Evolutionary conservation across 2,329 filamentous ascomycete genomes (phyloP).

Genomic region (Alternaria tenuissima): DNA sequence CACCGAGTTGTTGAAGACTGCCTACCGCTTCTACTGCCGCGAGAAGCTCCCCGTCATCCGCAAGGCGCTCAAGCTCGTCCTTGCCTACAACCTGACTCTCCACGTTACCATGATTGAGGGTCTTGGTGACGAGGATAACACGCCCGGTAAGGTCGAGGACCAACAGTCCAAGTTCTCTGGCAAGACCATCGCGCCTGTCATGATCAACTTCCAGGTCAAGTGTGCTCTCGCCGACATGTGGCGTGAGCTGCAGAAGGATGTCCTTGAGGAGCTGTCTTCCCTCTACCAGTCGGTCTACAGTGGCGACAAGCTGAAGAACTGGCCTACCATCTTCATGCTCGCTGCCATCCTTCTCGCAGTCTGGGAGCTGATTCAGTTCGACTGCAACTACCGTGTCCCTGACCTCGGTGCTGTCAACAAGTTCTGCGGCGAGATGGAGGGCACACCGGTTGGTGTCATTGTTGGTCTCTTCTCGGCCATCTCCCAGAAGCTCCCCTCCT

Average conservation of each 20-base stretch:
- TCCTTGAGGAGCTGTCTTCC: constrained; percentile 88
- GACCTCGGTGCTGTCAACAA: constrained; percentile 86
- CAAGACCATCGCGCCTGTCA: constrained; percentile 91
- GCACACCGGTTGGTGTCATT: constrained; percentile 92
- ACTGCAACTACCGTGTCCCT: constrained; percentile 93
- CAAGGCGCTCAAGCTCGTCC: constrained; percentile 92
- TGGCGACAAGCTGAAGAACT: constrained; percentile 97
- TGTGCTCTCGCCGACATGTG: constrained; percentile 97
- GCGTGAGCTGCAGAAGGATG: constrained; percentile 96
- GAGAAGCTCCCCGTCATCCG: constrained; percentile 89
- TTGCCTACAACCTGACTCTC: constrained; percentile 94
- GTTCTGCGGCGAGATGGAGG: constrained; percentile 97
- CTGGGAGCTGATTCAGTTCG: constrained; percentile 99
- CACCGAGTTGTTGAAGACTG: constrained; percentile 95
- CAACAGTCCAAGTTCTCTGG: constrained; percentile 86
- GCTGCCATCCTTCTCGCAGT: constrained; percentile 91
- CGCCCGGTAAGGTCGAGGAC: constrained; percentile 85
- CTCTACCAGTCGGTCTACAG: constrained; percentile 98
- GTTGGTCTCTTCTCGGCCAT: constrained; percentile 97
- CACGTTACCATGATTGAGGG: constrained; percentile 96
- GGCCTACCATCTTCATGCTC: constrained; percentile 98
- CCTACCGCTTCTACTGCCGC: constrained; percentile 89
- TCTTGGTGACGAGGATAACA: constrained; percentile 78
- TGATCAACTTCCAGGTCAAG: constrained; percentile 99
- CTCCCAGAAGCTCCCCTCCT: constrained; percentile 91